Evolutionary conservation across 768 basidiomycete species (phyloP).

Genomic region (Podaxis sp.): DNA sequence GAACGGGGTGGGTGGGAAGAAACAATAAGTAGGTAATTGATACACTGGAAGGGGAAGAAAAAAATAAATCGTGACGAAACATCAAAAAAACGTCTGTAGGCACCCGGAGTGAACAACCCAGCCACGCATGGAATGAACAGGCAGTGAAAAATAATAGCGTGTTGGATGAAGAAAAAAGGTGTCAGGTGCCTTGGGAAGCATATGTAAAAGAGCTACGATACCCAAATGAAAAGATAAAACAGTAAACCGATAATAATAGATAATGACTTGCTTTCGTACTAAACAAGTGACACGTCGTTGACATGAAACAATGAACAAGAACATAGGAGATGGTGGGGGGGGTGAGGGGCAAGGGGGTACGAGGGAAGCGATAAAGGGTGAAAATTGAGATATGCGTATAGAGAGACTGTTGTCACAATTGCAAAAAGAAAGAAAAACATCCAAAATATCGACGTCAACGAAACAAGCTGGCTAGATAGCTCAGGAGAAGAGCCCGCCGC

Average conservation of each 20-base stretch:
- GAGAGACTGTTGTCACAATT: conserved; percentile 15
- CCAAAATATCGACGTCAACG: conserved; percentile 12
- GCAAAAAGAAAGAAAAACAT: conserved; percentile 1
- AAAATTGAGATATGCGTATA: neutral
- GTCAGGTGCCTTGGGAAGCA: neutral
- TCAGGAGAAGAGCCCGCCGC: neutral
- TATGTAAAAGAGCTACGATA: neutral
- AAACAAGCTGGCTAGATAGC: neutral
- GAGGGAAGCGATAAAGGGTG: neutral
- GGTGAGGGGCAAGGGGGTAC: neutral
- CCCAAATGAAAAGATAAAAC: conserved; percentile 12
- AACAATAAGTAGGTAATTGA: conserved; percentile 5
- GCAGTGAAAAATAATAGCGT: neutral
- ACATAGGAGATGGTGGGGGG: neutral
- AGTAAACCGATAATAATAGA: conserved; percentile 13
- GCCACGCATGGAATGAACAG: neutral
- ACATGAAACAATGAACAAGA: conserved; percentile 11
- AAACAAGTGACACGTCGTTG: conserved; percentile 13
- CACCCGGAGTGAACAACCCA: conserved; percentile 1
- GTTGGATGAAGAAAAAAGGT: neutral
- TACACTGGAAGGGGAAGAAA: neutral
- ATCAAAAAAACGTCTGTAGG: conserved; percentile 10
- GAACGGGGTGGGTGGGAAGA: neutral
- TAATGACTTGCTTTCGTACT: conserved; percentile 13
- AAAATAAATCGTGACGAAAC: conserved; percentile 1